These are phyloP conservation scores for Climacium dendroides DNA, from an alignment of 225 moss, liverwort and hornwort species.

Conservation along the genomic window DNA sequence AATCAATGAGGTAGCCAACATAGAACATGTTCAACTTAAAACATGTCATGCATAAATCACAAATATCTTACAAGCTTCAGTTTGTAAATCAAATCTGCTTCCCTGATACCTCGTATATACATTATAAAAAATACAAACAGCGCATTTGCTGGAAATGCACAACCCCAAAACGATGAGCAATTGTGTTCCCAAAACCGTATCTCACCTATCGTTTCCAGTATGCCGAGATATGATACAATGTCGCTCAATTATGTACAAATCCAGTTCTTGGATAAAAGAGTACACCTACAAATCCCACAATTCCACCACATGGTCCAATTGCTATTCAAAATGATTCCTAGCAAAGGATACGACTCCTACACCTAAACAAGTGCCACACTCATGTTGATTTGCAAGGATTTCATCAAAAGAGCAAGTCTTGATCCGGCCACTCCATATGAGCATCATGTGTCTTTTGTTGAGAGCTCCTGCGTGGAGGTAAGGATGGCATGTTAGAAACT, in stretches of 20 bases:
- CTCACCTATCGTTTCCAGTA: not conserved
- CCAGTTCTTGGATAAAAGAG: not conserved
- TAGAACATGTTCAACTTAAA: not conserved
- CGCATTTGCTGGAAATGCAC: slow-evolving; percentile 1
- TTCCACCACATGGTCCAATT: not conserved
- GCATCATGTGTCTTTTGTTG: slow-evolving; percentile 17
- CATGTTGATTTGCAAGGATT: not conserved
- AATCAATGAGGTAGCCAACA: not conserved
- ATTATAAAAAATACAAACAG: slow-evolving; percentile 7
- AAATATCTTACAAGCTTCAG: not conserved
- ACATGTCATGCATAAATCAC: not conserved
- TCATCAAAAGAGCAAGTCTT: not conserved
- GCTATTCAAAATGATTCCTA: not conserved
- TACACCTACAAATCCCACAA: not conserved
- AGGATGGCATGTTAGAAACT: not conserved
- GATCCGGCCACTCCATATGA: not conserved
- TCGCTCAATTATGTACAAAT: slow-evolving; percentile 27
- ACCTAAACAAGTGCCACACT: not conserved
- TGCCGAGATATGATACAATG: not conserved
- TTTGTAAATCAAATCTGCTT: not conserved
- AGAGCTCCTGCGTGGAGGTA: slow-evolving; percentile 13
- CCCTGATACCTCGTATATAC: slow-evolving; percentile 1
- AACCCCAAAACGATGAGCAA: not conserved
- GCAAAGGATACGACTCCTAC: not conserved
- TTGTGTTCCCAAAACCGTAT: not conserved